Evolutionary conservation across 2,329 filamentous ascomycete species (phyloP).

Genomic region (Ophiocordyceps camponoti-rufipedis): DNA sequence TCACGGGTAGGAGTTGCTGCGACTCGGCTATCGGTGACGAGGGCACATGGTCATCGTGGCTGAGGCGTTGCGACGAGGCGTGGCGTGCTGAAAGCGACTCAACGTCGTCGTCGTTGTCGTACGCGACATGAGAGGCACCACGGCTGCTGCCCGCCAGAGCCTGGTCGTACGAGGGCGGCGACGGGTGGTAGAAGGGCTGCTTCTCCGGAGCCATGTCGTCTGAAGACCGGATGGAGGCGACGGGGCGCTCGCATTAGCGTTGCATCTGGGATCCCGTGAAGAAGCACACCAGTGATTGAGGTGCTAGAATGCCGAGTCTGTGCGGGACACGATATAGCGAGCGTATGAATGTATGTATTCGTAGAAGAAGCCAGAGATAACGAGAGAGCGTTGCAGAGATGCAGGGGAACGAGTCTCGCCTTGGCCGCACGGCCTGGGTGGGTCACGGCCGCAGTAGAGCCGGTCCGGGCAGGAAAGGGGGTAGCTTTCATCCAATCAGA

Average conservation of each 20-base stretch:
- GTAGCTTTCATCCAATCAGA: too few species aligned
- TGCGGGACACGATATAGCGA: not conserved
- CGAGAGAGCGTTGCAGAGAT: not conserved
- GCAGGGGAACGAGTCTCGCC: not conserved
- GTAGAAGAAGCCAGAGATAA: not conserved
- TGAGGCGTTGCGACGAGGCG: too few species aligned
- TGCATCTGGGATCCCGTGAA: not conserved
- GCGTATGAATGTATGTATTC: not conserved
- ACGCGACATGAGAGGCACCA: constrained; percentile 22
- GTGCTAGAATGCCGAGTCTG: not conserved
- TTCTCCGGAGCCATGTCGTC: constrained; percentile 19
- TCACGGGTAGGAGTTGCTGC: constrained; percentile 45
- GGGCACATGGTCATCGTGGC: too few species aligned
- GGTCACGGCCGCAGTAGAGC: not conserved
- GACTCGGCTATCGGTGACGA: constrained; percentile 34
- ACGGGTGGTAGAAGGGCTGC: constrained; percentile 22
- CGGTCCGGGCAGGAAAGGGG: not conserved
- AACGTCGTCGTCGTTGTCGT: constrained; percentile 46
- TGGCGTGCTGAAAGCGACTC: constrained; percentile 33
- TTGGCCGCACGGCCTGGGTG: not conserved
- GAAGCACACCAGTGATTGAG: not conserved
- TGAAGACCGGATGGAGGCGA: not conserved
- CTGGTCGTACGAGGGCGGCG: constrained; percentile 24
- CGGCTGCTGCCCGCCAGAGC: constrained; percentile 18
- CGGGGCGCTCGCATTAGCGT: not conserved